These are phyloP conservation scores for Aspergillus cristatus DNA, from an alignment of 495 filamentous ascomycete genomes.

Conservation along the genomic window DNA sequence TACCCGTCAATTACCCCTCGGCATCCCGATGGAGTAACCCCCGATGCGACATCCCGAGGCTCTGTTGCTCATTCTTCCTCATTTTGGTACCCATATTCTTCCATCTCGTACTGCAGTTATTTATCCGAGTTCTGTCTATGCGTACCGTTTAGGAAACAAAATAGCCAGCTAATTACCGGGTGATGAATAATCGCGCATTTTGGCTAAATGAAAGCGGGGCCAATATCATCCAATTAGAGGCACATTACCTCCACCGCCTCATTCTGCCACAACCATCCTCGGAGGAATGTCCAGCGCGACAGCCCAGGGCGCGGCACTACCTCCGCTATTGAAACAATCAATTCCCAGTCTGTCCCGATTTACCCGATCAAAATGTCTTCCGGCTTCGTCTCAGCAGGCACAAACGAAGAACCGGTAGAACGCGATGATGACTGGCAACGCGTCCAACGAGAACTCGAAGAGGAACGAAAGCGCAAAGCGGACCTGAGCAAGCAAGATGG, in stretches of 20 bases:
- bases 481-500: conserved; percentile 45
- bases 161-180: too few relatives aligned
- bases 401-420: conserved; percentile 52
- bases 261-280: neutral
- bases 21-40: too few relatives aligned
- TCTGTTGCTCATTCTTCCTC: too few relatives aligned
- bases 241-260: conserved; percentile 1
- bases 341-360: neutral
- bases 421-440: conserved; percentile 64
- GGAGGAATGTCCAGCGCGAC: too few relatives aligned
- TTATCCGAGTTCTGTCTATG: too few relatives aligned
- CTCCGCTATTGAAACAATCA: neutral
- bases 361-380: conserved; percentile 52
- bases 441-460: conserved; percentile 71
- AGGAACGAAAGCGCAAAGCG: conserved; percentile 50
- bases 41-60: too few relatives aligned
- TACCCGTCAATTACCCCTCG: neutral
- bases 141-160: too few relatives aligned
- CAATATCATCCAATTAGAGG: conserved; percentile 1
- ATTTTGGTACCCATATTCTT: too few relatives aligned
- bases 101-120: too few relatives aligned
- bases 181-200: too few relatives aligned
- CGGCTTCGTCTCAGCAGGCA: conserved; percentile 84
- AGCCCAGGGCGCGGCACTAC: too few relatives aligned
- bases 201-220: neutral